A percentile compares a stretch with the other conserved stretches of the same genome.
Evolutionary conservation across 2,329 filamentous ascomycete species (phyloP).

Genomic region (Xylogone sp.): DNA sequence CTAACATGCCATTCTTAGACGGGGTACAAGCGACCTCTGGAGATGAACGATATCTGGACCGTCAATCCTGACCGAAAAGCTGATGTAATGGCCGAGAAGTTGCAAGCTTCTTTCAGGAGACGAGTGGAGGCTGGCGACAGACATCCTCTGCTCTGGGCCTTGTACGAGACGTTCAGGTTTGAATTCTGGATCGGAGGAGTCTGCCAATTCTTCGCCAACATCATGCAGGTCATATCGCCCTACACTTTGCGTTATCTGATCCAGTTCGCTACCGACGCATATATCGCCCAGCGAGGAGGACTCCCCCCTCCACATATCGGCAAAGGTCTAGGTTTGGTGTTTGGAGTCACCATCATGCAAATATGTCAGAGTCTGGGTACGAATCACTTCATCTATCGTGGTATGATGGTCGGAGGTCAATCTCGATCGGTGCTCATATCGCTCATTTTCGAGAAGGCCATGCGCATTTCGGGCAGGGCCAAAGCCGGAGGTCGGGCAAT

Average conservation of each 20-base stretch:
- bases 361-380: conserved; percentile 73
- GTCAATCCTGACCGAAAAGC: conserved; percentile 80
- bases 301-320: conserved; percentile 63
- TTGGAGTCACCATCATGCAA: conserved; percentile 86
- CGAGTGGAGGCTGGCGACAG: conserved; percentile 66
- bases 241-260: conserved; percentile 86
- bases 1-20: conserved; percentile 43
- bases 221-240: conserved; percentile 78
- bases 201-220: conserved; percentile 67
- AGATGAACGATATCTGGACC: conserved; percentile 81
- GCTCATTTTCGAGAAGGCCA: conserved; percentile 86
- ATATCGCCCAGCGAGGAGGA: conserved; percentile 52
- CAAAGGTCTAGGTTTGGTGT: conserved; percentile 73
- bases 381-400: conserved; percentile 89
- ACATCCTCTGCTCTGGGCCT: conserved; percentile 71
- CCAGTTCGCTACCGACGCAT: conserved; percentile 77
- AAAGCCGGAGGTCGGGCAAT: conserved; percentile 70
- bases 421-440: conserved; percentile 76
- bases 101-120: conserved; percentile 65
- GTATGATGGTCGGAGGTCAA: conserved; percentile 89
- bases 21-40: conserved; percentile 80
- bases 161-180: conserved; percentile 80
- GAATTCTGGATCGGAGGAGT: conserved; percentile 85
- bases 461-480: conserved; percentile 83
- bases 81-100: conserved; percentile 61